Conservation (phyloP, 371 early-diverging fungal genomes). For the Mucor saturninus region DNA sequence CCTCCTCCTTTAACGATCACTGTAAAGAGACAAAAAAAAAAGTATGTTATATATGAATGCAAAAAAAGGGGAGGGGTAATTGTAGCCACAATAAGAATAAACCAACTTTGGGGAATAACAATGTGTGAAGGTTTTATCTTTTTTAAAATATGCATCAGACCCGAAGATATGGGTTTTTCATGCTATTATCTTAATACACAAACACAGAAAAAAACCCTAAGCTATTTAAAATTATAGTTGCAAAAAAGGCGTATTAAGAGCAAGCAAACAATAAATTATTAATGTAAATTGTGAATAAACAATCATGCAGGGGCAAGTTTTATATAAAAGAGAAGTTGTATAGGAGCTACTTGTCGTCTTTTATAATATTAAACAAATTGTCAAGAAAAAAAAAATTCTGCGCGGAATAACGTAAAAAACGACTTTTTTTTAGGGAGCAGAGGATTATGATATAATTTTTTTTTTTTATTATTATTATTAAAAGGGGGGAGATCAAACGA, state of each 20-base stretch:
- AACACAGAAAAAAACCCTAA: not conserved
- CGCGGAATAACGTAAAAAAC: conserved; percentile 3
- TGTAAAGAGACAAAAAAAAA: not conserved
- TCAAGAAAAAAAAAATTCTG: conserved; percentile 1
- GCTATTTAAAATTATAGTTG: not conserved
- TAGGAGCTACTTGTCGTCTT: conserved; percentile 2
- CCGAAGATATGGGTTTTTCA: conserved; percentile 3
- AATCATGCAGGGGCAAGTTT: conserved; percentile 4
- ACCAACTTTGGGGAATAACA: not conserved
- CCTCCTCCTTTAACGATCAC: not conserved
- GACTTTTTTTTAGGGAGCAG: not conserved
- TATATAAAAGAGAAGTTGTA: conserved; percentile 2
- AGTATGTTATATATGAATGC: not conserved
- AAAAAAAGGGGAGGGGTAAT: not conserved
- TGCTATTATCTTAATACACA: not conserved
- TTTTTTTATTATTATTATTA: not conserved
- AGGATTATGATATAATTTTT: not conserved
- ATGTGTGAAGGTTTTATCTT: too few relatives aligned
- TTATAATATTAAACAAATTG: not conserved
- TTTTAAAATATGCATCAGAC: not conserved
- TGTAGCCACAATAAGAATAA: conserved; percentile 4
- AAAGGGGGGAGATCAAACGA: not conserved
- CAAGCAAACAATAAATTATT: conserved; percentile 2
- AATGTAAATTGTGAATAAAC: conserved; percentile 3
- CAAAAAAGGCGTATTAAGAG: not conserved